Conservation (phyloP, 495 filamentous ascomycete species). For the Jackrogersella multiformis region DNA sequence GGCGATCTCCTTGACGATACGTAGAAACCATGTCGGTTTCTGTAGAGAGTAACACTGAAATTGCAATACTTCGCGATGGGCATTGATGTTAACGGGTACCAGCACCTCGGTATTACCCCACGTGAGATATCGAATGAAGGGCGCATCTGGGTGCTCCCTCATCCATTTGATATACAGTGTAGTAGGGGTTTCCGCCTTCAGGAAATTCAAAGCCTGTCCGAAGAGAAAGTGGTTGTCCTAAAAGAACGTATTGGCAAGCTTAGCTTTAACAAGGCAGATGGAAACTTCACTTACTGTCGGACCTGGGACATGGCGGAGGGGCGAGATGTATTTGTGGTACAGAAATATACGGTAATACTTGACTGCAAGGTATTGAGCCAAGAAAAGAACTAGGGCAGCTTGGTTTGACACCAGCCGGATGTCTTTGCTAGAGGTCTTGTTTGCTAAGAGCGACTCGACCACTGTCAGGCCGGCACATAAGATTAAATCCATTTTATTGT, state of each 20-base stretch:
- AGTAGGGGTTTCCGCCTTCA: conserved; percentile 11
- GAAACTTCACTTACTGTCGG: conserved; percentile 23
- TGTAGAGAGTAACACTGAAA: conserved; percentile 43
- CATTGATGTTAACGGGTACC: conserved; percentile 40
- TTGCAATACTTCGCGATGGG: conserved; percentile 43
- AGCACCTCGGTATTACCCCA: conserved; percentile 42
- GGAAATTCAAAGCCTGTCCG: conserved; percentile 20
- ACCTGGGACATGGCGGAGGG: conserved; percentile 37
- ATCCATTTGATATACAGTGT: conserved; percentile 37
- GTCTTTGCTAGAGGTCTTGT: neutral
- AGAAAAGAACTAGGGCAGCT: conserved; percentile 16
- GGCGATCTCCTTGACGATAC: conserved; percentile 38
- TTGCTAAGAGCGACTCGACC: conserved; percentile 1
- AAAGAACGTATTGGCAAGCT: neutral
- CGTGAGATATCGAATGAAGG: conserved; percentile 44
- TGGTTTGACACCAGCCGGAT: neutral
- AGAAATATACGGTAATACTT: conserved; percentile 40
- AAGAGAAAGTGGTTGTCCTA: conserved; percentile 28
- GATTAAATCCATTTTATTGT: conserved; percentile 10
- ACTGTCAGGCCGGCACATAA: conserved; percentile 16
- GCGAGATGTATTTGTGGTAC: conserved; percentile 39
- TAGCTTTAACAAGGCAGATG: neutral
- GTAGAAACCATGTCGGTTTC: conserved; percentile 38
- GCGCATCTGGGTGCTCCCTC: conserved; percentile 32
- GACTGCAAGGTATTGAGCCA: conserved; percentile 27